Evolutionary conservation across 179 eudicot species (phyloP).

Genomic region (Gypsophila paniculata): DNA sequence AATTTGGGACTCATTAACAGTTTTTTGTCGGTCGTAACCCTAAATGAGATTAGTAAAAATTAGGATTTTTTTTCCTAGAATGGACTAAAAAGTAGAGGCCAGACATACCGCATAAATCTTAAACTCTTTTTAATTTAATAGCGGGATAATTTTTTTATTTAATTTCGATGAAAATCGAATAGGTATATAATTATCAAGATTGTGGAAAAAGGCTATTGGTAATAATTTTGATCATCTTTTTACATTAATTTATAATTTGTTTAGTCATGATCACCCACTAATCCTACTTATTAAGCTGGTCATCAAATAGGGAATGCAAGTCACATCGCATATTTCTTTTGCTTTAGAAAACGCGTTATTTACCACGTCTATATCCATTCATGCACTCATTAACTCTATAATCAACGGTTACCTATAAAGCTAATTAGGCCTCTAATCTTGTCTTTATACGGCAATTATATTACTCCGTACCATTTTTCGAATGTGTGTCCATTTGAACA

Average conservation of each 20-base stretch:
- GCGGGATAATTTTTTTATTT: too few relatives aligned
- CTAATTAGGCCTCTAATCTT: background rate
- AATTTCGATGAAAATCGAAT: too few relatives aligned
- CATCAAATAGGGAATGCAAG: slow-evolving; percentile 10
- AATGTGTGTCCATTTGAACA: too few relatives aligned
- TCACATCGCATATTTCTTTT: slow-evolving; percentile 11
- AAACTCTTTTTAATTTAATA: too few relatives aligned
- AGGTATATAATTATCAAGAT: background rate
- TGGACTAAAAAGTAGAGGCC: too few relatives aligned
- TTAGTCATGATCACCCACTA: background rate
- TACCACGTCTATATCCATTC: background rate
- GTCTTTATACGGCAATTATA: slow-evolving; percentile 3
- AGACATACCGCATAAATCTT: too few relatives aligned
- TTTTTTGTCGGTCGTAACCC: too few relatives aligned
- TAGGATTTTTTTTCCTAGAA: too few relatives aligned
- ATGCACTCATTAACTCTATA: background rate
- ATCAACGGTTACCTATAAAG: background rate
- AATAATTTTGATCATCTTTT: slow-evolving; percentile 2
- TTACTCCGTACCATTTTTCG: background rate
- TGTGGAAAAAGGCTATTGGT: too few relatives aligned
- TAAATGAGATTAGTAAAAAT: too few relatives aligned
- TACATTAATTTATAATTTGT: background rate
- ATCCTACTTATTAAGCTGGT: background rate
- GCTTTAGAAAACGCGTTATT: background rate
- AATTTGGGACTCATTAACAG: too few relatives aligned